Conservation (phyloP, 345 rosid species). For the Heritiera littoralis region DNA sequence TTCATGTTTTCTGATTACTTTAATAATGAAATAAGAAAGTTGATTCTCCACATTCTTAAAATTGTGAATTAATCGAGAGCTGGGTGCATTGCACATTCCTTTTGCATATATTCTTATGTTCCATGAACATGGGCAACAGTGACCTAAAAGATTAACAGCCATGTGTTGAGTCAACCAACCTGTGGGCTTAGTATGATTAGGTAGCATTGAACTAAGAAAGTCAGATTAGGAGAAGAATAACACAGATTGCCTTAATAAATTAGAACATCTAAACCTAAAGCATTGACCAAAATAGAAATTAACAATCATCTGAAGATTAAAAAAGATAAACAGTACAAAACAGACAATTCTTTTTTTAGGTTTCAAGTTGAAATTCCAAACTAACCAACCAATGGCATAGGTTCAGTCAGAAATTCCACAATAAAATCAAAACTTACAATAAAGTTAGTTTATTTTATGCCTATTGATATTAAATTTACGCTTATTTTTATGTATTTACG, state of each 20-base stretch:
- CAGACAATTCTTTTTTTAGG: too few relatives aligned
- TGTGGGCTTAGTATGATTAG: not conserved
- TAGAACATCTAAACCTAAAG: not conserved
- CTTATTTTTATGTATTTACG: too few relatives aligned
- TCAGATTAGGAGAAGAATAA: not conserved
- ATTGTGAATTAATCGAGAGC: not conserved
- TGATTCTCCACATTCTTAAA: not conserved
- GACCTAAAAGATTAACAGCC: not conserved
- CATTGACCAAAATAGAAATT: not conserved
- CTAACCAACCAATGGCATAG: not conserved
- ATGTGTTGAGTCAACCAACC: not conserved
- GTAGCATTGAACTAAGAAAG: not conserved
- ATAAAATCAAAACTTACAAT: too few relatives aligned
- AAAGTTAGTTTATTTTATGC: too few relatives aligned
- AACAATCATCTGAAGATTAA: not conserved
- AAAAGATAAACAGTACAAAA: not conserved
- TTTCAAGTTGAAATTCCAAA: not conserved
- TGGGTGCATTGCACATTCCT: not conserved
- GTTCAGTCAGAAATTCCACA: too few relatives aligned
- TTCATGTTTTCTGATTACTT: not conserved
- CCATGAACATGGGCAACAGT: not conserved
- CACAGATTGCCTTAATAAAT: not conserved
- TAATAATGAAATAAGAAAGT: not conserved
- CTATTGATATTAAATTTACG: too few relatives aligned
- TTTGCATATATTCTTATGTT: not conserved